These are phyloP conservation scores for Suillus spraguei DNA, from an alignment of 768 basidiomycete species.

Conservation along the genomic window DNA sequence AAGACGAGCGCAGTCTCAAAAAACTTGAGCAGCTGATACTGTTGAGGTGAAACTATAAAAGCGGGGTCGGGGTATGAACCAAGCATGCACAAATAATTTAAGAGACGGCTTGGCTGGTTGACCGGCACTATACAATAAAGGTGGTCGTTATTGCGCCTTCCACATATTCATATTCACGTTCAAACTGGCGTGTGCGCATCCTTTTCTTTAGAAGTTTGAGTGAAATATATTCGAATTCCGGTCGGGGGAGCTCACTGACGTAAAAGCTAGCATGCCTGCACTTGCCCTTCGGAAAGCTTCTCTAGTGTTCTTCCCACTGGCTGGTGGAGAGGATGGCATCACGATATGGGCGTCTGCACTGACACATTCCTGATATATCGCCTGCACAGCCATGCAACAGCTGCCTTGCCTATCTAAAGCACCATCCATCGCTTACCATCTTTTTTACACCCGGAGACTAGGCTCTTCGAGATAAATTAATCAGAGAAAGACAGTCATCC, in stretches of 20 bases:
- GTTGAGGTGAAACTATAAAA: slow-evolving; percentile 8
- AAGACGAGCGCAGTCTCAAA: background rate
- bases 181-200: background rate
- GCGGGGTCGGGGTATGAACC: slow-evolving; percentile 1
- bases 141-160: background rate
- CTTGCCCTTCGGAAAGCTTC: too few species aligned
- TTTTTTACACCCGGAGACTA: too few species aligned
- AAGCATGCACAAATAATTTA: slow-evolving; percentile 8
- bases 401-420: too few species aligned
- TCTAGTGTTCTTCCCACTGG: background rate
- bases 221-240: background rate
- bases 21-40: slow-evolving; percentile 3
- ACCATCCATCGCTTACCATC: too few species aligned
- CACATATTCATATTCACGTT: background rate
- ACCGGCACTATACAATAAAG: too few species aligned
- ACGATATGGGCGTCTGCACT: background rate
- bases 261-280: too few species aligned
- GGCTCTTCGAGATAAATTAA: too few species aligned
- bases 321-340: background rate
- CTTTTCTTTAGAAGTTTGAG: background rate
- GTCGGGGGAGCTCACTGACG: background rate
- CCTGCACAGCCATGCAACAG: background rate
- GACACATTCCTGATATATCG: background rate
- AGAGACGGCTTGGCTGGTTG: background rate
- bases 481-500: too few species aligned